Base-by-base conservation (phyloP, 345 rosid species). In the Sapria himalayana region DNA sequence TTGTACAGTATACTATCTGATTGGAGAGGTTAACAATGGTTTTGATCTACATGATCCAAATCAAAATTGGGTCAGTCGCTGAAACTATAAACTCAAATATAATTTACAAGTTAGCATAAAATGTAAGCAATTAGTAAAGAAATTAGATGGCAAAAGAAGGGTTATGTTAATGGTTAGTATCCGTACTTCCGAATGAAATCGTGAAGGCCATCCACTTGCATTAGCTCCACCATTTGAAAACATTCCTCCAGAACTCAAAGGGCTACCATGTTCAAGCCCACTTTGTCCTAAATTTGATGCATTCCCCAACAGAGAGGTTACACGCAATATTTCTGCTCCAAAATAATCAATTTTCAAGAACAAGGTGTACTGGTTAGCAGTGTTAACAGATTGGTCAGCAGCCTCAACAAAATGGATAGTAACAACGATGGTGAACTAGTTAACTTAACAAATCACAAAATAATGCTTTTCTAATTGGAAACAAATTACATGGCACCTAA, bases 141-240 rank as follows among this genome's bases (percentile, higher is more conserved):
- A 71, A 71, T 67, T 68, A 75, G 78, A 81, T 50, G 57, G 55
- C 60, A 57, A 63, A 62, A 49, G 36, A 50, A n/a, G 60, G 76
- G 92, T 86, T 79, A 76, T 76, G 98, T 89, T 79, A 89, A 79
- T 67, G 71, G 81, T 79, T 79, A 89, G 93, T 71, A 78, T 73
- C 71, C 94, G 57, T 89, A 82, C 98, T 76, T 89, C 98, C 70
- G 98, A 79, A 71, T 79, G 94, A 71, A 82, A 78, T 32, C 73
- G 86, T 46, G 98, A 68, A 43, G 91, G 62, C 94, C 94, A 76
- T 70, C 82, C 74, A 35, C 71, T 78, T 82, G 71, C 41, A 63
- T 82, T 81, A n/a, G 71, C 82, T 76, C 85, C 82, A 76, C 91
- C 75, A 63, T 89, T 82, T 62, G 82, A 81, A 70, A 65, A 76